A percentile compares a stretch with the other conserved stretches of the same genome.
phyloP scores from a whole-genome alignment of 2,329 filamentous ascomycete species.

The Aspergillus glaucus region DNA sequence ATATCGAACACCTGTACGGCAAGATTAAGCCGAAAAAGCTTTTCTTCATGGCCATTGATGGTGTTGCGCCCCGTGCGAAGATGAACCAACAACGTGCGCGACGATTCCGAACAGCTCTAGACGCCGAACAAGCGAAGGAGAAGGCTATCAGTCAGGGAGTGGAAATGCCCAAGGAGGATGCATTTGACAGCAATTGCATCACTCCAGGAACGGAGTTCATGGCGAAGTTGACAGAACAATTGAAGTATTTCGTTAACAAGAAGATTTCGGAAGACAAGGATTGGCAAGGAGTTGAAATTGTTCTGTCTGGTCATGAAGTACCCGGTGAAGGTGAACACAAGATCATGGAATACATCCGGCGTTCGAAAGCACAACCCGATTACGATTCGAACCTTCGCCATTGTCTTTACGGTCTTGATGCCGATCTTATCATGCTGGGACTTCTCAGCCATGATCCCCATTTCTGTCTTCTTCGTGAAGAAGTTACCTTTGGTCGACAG shows the following conservation, averaged over 20 bases:
- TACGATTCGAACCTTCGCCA: slow-evolving; percentile 93
- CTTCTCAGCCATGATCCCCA: slow-evolving; percentile 96
- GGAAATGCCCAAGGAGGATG: slow-evolving; percentile 88
- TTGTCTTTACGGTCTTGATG: slow-evolving; percentile 94
- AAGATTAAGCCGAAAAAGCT: slow-evolving; percentile 98
- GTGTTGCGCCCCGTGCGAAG: slow-evolving; percentile 93
- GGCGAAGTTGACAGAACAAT: slow-evolving; percentile 86
- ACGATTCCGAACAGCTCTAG: slow-evolving; percentile 88
- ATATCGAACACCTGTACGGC: slow-evolving; percentile 96
- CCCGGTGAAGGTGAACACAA: slow-evolving; percentile 98
- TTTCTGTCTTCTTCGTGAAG: slow-evolving; percentile 93
- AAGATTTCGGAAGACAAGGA: slow-evolving; percentile 95
- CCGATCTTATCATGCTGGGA: slow-evolving; percentile 97
- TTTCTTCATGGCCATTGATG: slow-evolving; percentile 99
- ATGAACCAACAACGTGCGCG: slow-evolving; percentile 99
- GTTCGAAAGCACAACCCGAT: slow-evolving; percentile 87
- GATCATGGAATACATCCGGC: slow-evolving; percentile 99
- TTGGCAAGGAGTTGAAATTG: slow-evolving; percentile 95
- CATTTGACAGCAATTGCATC: slow-evolving; percentile 99
- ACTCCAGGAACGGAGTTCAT: slow-evolving; percentile 96
- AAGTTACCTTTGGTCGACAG: slow-evolving; percentile 91
- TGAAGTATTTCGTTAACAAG: slow-evolving; percentile 98
- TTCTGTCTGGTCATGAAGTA: slow-evolving; percentile 94
- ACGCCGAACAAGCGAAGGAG: slow-evolving; percentile 81
- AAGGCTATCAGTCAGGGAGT: slow-evolving; percentile 85